These are phyloP conservation scores for Globisporangium spiculum DNA, from an alignment of 352 stramenopile species.

Conservation along the genomic window DNA sequence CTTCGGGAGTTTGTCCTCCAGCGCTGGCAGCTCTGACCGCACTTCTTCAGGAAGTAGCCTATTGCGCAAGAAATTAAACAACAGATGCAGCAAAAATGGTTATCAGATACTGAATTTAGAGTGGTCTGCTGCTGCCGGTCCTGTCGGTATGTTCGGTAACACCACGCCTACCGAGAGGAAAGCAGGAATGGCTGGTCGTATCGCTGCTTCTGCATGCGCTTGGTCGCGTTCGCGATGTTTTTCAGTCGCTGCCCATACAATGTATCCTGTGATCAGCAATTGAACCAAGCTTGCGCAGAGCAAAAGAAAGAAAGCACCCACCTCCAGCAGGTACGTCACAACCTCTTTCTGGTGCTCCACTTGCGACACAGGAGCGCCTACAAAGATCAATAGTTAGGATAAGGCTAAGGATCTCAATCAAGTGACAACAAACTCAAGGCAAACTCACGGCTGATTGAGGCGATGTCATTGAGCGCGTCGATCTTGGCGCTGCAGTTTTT, in stretches of 20 bases:
- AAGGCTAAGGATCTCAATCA: neutral
- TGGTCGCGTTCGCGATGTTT: constrained; percentile 49
- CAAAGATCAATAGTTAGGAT: neutral
- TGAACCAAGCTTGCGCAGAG: neutral
- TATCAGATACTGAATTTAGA: neutral
- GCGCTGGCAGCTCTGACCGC: constrained; percentile 38
- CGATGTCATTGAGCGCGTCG: constrained; percentile 45
- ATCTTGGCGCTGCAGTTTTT: constrained; percentile 64
- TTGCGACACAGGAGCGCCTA: constrained; percentile 22
- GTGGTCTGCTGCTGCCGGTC: neutral
- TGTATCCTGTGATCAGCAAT: neutral
- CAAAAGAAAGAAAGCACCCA: constrained; percentile 14
- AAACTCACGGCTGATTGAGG: constrained; percentile 19
- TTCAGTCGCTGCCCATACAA: constrained; percentile 49
- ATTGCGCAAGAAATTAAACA: neutral
- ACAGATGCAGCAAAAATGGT: neutral
- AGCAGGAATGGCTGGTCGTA: constrained; percentile 66
- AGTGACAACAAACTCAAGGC: neutral
- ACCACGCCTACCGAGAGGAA: constrained; percentile 39
- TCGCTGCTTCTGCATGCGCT: constrained; percentile 73
- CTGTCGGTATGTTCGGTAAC: neutral
- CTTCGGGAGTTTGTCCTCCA: constrained; percentile 47
- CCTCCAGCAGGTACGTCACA: constrained; percentile 70
- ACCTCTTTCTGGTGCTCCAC: constrained; percentile 68
- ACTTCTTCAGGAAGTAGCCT: constrained; percentile 67